Evolutionary conservation across 495 filamentous ascomycete genomes (phyloP).

Genomic region (Recurvomyces mirabilis): DNA sequence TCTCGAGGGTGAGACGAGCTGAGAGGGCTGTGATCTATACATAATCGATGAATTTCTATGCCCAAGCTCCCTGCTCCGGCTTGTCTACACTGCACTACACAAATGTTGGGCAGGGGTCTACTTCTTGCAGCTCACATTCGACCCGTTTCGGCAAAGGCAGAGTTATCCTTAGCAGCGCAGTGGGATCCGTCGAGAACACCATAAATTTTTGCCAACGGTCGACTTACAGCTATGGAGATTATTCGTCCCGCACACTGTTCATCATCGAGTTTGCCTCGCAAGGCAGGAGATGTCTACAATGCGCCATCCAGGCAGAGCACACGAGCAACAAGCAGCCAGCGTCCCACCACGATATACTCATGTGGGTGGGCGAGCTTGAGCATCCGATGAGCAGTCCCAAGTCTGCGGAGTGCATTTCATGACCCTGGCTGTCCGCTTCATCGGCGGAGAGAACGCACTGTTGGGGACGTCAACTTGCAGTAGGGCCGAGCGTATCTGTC

Average conservation of each 20-base stretch:
- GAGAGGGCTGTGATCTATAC: neutral
- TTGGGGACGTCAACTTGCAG: slow-evolving; percentile 2
- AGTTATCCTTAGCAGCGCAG: no score
- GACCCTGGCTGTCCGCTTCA: neutral
- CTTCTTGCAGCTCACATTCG: no score
- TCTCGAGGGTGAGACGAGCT: neutral
- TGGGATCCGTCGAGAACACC: no score
- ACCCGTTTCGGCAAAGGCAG: no score
- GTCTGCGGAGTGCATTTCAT: slow-evolving; percentile 1
- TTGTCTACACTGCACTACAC: no score
- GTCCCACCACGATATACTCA: neutral
- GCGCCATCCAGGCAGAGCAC: no score
- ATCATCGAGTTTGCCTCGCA: no score
- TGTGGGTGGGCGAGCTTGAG: neutral
- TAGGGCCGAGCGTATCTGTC: neutral
- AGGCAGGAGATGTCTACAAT: no score
- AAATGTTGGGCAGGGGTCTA: no score
- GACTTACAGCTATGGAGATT: no score
- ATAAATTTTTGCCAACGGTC: no score
- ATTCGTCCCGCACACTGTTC: no score
- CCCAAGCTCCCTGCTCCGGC: neutral
- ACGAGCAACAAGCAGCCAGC: neutral
- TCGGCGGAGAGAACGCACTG: neutral
- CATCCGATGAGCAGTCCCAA: neutral
- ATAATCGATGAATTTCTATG: neutral